A percentile compares a stretch with the other conserved stretches of the same genome.
Conservation (phyloP, 495 filamentous ascomycete genomes). For the Chaetomidium leptoderma region DNA sequence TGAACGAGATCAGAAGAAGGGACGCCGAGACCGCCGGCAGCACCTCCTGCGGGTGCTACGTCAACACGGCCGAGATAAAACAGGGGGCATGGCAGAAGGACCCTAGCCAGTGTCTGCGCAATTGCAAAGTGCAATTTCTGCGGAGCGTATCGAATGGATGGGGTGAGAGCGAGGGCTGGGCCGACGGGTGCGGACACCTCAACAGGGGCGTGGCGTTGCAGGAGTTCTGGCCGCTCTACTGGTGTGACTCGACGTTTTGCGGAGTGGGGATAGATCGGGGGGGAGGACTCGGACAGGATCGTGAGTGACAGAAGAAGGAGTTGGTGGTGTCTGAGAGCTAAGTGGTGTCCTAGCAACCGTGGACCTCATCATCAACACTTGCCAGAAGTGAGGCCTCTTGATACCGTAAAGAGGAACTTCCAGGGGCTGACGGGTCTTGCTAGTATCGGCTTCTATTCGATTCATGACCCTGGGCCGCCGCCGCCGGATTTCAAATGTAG, state of each 20-base stretch:
- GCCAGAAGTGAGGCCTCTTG: slow-evolving; percentile 40
- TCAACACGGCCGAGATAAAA: slow-evolving; percentile 21
- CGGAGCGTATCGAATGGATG: slow-evolving; percentile 15
- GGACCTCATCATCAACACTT: slow-evolving; percentile 46
- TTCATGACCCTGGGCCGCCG: slow-evolving; percentile 41
- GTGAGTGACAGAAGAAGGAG: slow-evolving; percentile 35
- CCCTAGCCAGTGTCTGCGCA: slow-evolving; percentile 21
- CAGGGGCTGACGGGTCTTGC: background rate
- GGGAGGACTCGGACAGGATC: slow-evolving; percentile 35
- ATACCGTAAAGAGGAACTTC: background rate
- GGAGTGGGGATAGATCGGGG: slow-evolving; percentile 36
- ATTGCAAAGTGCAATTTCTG: slow-evolving; percentile 28
- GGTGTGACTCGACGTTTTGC: slow-evolving; percentile 44
- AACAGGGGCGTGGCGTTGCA: slow-evolving; percentile 11
- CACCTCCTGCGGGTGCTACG: slow-evolving; percentile 25
- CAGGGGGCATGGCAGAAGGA: slow-evolving; percentile 4
- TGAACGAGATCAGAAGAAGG: slow-evolving; percentile 17
- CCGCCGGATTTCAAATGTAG: slow-evolving; percentile 23
- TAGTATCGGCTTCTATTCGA: slow-evolving; percentile 36
- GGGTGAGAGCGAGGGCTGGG: slow-evolving; percentile 20
- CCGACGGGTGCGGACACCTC: slow-evolving; percentile 19
- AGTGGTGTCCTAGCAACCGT: slow-evolving; percentile 37
- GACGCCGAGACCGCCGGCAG: slow-evolving; percentile 11
- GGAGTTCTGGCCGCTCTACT: slow-evolving; percentile 42
- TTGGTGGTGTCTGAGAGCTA: slow-evolving; percentile 21